Evolutionary conservation across 2,329 filamentous ascomycete genomes (phyloP), one percentile per base, ranked within the genome.

Genomic region (Parafenestella ontariensis): DNA sequence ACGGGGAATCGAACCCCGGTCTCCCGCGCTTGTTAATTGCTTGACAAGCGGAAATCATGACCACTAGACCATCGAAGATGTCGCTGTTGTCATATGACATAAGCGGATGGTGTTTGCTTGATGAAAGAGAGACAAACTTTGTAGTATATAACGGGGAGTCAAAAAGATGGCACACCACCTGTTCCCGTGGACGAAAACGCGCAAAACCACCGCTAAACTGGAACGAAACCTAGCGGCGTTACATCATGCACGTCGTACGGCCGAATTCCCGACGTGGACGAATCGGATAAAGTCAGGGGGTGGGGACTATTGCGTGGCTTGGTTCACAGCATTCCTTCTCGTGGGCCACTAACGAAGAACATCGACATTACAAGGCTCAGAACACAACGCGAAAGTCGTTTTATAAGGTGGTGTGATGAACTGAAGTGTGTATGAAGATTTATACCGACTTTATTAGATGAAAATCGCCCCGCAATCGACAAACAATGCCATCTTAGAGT

Each of bases 61-160:
- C 24, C 24, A 26, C 24, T 26, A 26, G 24, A 26, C 24, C 62
- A 65, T 57, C 52, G 59, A 65, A 65, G 62, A 65, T 59, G 28
- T 17, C 29, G 33, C 52, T 37, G 34, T 49, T n/a, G n/a, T n/a
- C 33, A 41, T 54, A 58, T 37, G 34, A 52, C 33, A 44, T 58
- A 58, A 58, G 54, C 54, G 48, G 54, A 58, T 58, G 51, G 54
- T 54, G 40, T 11, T 45, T 48, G 29, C 43, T 43, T 50, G 54
- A 54, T 58, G 54, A 26, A 45, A 42, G 43, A n/a, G 18, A 7
- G 10, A 3, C 2, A 2, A 51, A 48, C 20, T 54, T 17, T 11
- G 24, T 10, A 18, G 1, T 37, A 23, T 46, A 54, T 54, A 46
- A 9, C 1, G 4, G 3, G 3, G 18, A 37, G 1, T 3, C 3